Conservation (phyloP, 108 stramenopile species). For the Nitzschia sp. region DNA sequence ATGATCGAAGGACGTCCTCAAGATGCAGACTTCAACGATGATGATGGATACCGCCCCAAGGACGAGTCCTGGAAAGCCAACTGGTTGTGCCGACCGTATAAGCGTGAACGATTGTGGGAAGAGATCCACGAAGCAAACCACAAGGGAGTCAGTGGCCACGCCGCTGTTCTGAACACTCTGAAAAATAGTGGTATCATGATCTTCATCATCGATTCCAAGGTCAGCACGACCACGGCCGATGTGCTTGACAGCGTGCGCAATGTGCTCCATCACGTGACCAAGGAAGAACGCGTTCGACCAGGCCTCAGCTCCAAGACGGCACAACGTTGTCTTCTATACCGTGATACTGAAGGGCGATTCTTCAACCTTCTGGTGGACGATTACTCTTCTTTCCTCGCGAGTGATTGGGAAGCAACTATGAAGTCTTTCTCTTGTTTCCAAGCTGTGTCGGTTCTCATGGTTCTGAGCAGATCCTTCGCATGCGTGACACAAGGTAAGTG, state of each 20-base stretch:
- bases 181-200: conserved; percentile 18
- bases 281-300: conserved; percentile 6
- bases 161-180: conserved; percentile 10
- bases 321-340: conserved; percentile 56
- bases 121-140: conserved; percentile 21
- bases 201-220: conserved; percentile 34
- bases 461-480: conserved; percentile 43
- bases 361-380: conserved; percentile 40
- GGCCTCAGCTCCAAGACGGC: conserved; percentile 20
- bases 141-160: conserved; percentile 13
- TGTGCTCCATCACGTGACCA: conserved; percentile 10
- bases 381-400: conserved; percentile 39
- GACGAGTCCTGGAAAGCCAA: conserved; percentile 8
- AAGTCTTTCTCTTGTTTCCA: conserved; percentile 57
- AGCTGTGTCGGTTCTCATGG: conserved; percentile 51
- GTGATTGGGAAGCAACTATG: conserved; percentile 38
- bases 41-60: neutral
- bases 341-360: conserved; percentile 48
- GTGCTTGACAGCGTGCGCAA: conserved; percentile 20
- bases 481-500: conserved; percentile 35
- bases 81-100: conserved; percentile 15
- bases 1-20: conserved; percentile 6
- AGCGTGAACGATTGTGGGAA: conserved; percentile 13
- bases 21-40: neutral
- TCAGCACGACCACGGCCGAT: conserved; percentile 13